These are phyloP conservation scores for Marchantia paleacea DNA, from an alignment of 225 moss, liverwort and hornwort species.

Conservation along the genomic window DNA sequence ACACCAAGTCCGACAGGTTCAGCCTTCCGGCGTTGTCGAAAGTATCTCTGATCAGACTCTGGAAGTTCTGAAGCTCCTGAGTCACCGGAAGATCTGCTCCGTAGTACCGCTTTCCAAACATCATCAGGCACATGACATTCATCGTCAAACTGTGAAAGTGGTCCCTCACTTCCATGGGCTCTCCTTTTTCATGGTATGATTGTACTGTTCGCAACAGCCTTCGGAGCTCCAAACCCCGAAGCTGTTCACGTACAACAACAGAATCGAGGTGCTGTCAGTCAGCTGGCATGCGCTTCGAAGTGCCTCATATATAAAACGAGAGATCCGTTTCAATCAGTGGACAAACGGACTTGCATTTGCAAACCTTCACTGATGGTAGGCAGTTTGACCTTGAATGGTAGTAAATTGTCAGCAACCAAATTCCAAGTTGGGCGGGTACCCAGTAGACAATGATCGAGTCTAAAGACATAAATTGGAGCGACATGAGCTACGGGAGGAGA, in stretches of 20 bases:
- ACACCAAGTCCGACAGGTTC: slow-evolving; percentile 23
- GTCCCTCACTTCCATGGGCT: slow-evolving; percentile 35
- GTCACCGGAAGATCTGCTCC: slow-evolving; percentile 38
- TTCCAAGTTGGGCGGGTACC: too few species aligned
- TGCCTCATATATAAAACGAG: too few species aligned
- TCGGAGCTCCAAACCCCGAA: slow-evolving; percentile 25
- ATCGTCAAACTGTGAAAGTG: slow-evolving; percentile 47
- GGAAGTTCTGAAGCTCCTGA: slow-evolving; percentile 35
- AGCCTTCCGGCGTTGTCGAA: slow-evolving; percentile 16
- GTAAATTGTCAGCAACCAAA: too few species aligned
- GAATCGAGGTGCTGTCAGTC: too few species aligned
- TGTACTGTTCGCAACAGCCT: slow-evolving; percentile 24
- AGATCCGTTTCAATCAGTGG: too few species aligned
- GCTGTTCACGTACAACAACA: not conserved
- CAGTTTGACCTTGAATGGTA: too few species aligned
- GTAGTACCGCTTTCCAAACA: slow-evolving; percentile 51
- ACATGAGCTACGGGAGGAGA: too few species aligned
- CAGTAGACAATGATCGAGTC: too few species aligned
- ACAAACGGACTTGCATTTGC: too few species aligned
- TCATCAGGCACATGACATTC: slow-evolving; percentile 48
- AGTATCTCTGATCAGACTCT: slow-evolving; percentile 31
- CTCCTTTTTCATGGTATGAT: slow-evolving; percentile 18
- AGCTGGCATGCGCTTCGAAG: too few species aligned
- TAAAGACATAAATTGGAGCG: too few species aligned
- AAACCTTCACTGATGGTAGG: too few species aligned